A percentile compares a stretch with the other conserved stretches of the same genome.
Conservation (phyloP, 169 alveolate species). For the Besnoitia besnoiti region DNA sequence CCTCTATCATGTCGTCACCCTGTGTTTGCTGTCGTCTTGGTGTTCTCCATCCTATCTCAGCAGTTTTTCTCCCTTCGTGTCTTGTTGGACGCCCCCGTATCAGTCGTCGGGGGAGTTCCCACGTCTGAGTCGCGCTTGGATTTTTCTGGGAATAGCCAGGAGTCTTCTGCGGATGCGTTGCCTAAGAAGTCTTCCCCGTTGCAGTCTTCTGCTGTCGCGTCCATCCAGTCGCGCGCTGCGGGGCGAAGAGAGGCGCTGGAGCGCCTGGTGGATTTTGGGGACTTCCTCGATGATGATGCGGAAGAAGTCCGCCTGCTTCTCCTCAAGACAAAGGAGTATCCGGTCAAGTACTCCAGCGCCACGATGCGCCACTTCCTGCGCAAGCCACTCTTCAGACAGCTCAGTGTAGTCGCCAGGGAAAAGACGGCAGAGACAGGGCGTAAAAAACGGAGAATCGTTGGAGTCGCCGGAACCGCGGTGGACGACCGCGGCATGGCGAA, state of each 20-base stretch:
- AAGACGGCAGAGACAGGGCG: neutral
- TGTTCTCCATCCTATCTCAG: neutral
- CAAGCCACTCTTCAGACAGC: constrained; percentile 25
- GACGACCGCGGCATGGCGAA: neutral
- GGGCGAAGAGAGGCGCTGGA: constrained; percentile 12
- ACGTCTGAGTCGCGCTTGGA: no score
- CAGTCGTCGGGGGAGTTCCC: no score
- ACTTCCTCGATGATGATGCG: neutral
- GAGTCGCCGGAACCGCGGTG: constrained; percentile 30
- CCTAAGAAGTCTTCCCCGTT: neutral
- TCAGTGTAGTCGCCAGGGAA: constrained; percentile 32
- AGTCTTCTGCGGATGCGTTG: no score
- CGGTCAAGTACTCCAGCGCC: constrained; percentile 23
- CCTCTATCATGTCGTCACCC: neutral
- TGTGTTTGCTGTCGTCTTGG: neutral
- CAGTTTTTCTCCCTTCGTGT: neutral
- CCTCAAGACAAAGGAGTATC: constrained; percentile 35
- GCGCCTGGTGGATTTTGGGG: neutral
- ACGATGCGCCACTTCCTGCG: constrained; percentile 20
- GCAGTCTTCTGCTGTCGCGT: neutral
- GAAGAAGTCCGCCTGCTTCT: constrained; percentile 55
- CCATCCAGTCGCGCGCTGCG: neutral
- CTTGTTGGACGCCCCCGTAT: no score
- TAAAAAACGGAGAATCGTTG: neutral
- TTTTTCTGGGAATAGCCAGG: no score